phyloP scores from a whole-genome alignment of 352 stramenopile species.

The Pythium rishiriense region DNA sequence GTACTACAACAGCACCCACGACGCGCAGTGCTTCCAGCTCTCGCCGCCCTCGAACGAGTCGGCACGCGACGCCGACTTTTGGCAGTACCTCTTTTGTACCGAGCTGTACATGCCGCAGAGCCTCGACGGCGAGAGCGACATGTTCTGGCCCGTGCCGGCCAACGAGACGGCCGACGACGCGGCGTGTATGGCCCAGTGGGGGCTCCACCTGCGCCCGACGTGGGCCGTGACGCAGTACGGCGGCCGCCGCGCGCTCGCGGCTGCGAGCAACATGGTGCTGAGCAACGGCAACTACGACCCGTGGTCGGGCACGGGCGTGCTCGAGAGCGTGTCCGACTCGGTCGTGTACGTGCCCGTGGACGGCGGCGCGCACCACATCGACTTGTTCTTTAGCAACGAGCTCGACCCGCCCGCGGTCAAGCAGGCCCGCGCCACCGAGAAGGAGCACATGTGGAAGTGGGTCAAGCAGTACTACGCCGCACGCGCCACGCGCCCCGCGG shows the following conservation, averaged over 20 bases:
- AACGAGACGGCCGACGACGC: constrained; percentile 67
- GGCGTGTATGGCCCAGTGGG: constrained; percentile 62
- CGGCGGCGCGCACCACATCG: constrained; percentile 86
- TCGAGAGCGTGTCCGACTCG: constrained; percentile 60
- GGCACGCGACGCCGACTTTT: constrained; percentile 57
- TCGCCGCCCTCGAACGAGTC: constrained; percentile 58
- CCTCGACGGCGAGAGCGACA: constrained; percentile 73
- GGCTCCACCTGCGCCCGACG: constrained; percentile 54
- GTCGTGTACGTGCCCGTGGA: constrained; percentile 76
- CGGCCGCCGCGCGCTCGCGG: constrained; percentile 55
- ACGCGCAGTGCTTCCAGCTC: constrained; percentile 58
- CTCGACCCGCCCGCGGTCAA: constrained; percentile 77
- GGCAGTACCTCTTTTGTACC: constrained; percentile 77
- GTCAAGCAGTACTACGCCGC: constrained; percentile 30
- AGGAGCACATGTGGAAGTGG: constrained; percentile 84
- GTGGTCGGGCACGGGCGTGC: constrained; percentile 90
- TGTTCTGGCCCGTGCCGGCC: constrained; percentile 83
- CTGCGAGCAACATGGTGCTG: constrained; percentile 93
- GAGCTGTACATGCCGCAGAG: constrained; percentile 74
- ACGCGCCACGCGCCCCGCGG: background rate
- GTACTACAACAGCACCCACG: constrained; percentile 76
- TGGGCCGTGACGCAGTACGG: constrained; percentile 81
- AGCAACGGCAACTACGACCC: constrained; percentile 95
- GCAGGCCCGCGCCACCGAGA: constrained; percentile 67
- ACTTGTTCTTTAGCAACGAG: constrained; percentile 91